phyloP scores from a whole-genome alignment of 306 rosid species.

The Biancaea sappan region DNA sequence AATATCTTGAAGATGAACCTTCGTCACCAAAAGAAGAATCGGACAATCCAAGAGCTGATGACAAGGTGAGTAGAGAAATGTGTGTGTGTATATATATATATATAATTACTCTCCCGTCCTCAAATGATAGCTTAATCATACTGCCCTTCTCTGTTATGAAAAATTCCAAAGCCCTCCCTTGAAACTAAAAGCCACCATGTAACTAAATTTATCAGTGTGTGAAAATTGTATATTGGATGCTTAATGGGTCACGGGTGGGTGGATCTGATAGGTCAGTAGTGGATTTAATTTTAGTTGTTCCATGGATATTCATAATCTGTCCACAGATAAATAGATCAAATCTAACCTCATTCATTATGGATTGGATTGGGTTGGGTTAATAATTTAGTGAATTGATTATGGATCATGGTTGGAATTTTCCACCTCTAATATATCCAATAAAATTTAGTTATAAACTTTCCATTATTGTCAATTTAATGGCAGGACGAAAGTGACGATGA shows the following conservation, averaged over 20 bases:
- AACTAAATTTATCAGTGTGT: not conserved
- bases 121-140: not conserved
- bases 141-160: not conserved
- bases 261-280: not conserved
- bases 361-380: not conserved
- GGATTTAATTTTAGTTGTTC: not conserved
- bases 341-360: not conserved
- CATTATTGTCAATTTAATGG: slow-evolving; percentile 31
- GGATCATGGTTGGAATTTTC: not conserved
- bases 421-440: not conserved
- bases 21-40: slow-evolving; percentile 28
- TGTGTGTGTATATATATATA: not conserved
- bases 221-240: not conserved
- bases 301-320: not conserved
- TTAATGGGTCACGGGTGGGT: not conserved
- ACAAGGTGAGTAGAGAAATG: slow-evolving; percentile 48
- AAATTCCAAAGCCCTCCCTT: not conserved
- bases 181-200: too few relatives aligned
- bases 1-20: slow-evolving; percentile 49
- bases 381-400: not conserved
- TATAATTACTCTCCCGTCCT: not conserved
- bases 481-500: slow-evolving; percentile 61
- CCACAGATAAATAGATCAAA: not conserved
- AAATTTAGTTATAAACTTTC: slow-evolving; percentile 21
- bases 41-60: slow-evolving; percentile 44